Conservation (phyloP, 768 basidiomycete species). For the Crepidotus variabilis region DNA sequence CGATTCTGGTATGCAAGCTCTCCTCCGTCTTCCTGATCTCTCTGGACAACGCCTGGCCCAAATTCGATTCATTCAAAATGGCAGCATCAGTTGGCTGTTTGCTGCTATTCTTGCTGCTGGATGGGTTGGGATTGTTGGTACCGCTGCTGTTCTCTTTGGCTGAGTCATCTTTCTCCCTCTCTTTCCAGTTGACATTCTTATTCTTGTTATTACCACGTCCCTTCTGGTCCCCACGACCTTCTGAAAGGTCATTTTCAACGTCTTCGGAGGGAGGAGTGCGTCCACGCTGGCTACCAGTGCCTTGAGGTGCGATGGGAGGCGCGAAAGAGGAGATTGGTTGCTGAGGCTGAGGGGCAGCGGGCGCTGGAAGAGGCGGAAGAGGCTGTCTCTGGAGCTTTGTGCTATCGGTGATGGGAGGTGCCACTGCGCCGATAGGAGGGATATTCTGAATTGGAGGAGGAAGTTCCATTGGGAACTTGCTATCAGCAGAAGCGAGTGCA, state of each 20-base stretch:
- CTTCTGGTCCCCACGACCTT: constrained; percentile 50
- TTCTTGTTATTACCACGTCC: constrained; percentile 37
- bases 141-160: constrained; percentile 26
- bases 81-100: constrained; percentile 29
- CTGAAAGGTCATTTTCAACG: constrained; percentile 65
- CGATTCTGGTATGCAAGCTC: constrained; percentile 69
- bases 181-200: constrained; percentile 63
- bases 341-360: constrained; percentile 22
- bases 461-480: constrained; percentile 59
- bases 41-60: constrained; percentile 59
- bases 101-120: constrained; percentile 36
- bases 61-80: constrained; percentile 45
- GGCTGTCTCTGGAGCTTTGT: constrained; percentile 15
- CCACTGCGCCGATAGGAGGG: neutral
- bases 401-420: constrained; percentile 17
- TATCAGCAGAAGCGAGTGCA: constrained; percentile 50
- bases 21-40: constrained; percentile 86
- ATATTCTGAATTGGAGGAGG: constrained; percentile 5
- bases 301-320: constrained; percentile 19
- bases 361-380: constrained; percentile 15
- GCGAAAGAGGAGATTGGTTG: constrained; percentile 19
- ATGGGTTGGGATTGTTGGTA: constrained; percentile 20
- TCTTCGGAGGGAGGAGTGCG: constrained; percentile 78
- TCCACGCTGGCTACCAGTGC: constrained; percentile 25
- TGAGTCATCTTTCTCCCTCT: constrained; percentile 34